Base-by-base conservation (phyloP, 371 early-diverging fungal species). In the Rhizomucor miehei region DNA sequence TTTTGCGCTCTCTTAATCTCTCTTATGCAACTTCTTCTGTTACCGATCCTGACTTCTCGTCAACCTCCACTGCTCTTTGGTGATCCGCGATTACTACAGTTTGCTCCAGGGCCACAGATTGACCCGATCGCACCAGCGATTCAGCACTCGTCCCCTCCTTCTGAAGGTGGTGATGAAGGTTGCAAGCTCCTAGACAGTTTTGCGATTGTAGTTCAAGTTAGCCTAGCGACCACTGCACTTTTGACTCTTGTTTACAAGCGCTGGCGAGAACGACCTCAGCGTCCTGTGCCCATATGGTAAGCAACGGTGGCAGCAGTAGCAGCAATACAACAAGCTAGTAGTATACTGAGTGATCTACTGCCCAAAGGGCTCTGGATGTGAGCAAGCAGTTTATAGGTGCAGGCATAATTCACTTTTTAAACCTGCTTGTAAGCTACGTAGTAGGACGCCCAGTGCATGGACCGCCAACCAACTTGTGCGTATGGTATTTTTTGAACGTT, bases 371-470 rank as follows among this genome's bases (percentile, higher is more conserved):
- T 23, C 67, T 78, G 44, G 86, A 86, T 64, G 80, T 80, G 34
- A 79, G 81, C 58, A 86, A 86, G 52, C 86, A 86, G 54, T 77
- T 78, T 48, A 56, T 80, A 11, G 86, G 86, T 9, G 83, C 80
- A 23, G 74, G 70, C 19, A 71, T 81, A 48, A 70, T 84, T 23
- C 86, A 86, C 51, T 68, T 75, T 14, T 60, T 86, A 23, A 86
- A 86, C 39, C 60, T 86, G 5, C 62, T 71, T 17, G 71, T 80
- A 20, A 81, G 84, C 14, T 69, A 72, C 48, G 60, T 79, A 47
- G 68, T 77, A 3, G 71, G 73, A 3, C 65, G 68, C 19, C 63
- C 71, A 8, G 62, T 47, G 9, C 52, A 61, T 52, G 71, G 75
- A 43, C 52, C 51, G 19, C 63, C 63, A 37, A 69, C 75, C 16